A percentile compares a stretch with the other conserved stretches of the same genome.
Evolutionary conservation across 805 yeast genomes (phyloP).

Genomic region (Cyberlindnera xishuangbannaensis): DNA sequence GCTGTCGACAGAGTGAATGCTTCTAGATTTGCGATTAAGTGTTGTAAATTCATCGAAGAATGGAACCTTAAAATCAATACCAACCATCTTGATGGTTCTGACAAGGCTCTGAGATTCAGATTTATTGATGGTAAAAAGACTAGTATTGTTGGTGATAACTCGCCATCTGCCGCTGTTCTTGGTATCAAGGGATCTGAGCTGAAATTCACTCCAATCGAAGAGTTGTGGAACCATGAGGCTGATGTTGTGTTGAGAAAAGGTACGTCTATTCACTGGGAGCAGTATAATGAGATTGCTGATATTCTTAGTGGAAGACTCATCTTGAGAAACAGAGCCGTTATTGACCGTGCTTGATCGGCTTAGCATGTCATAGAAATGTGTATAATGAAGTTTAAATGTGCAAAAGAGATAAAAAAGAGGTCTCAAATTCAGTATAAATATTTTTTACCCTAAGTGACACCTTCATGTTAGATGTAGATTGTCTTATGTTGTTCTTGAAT

Average conservation of each 20-base stretch:
- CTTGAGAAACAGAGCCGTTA: slow-evolving; percentile 34
- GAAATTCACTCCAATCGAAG: slow-evolving; percentile 48
- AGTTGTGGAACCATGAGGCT: slow-evolving; percentile 56
- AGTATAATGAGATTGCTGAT: slow-evolving; percentile 52
- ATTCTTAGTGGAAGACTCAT: slow-evolving; percentile 66
- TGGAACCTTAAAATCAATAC: slow-evolving; percentile 35
- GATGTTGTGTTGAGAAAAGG: slow-evolving; percentile 62
- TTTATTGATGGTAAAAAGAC: slow-evolving; percentile 43
- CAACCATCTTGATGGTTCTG: slow-evolving; percentile 28
- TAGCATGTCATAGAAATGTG: background rate
- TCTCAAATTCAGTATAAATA: too few relatives aligned
- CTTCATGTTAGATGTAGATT: too few relatives aligned
- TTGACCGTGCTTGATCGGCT: slow-evolving; percentile 1
- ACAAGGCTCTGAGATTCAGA: slow-evolving; percentile 46
- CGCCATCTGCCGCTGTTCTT: slow-evolving; percentile 45
- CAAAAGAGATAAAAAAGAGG: too few relatives aligned
- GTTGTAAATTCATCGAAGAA: slow-evolving; percentile 82
- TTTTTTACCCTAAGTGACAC: too few relatives aligned
- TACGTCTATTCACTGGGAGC: slow-evolving; percentile 60
- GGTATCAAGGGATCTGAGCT: slow-evolving; percentile 67
- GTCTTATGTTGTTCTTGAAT: too few relatives aligned
- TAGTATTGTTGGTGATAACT: slow-evolving; percentile 38
- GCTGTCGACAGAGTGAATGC: slow-evolving; percentile 92
- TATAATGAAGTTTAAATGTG: background rate
- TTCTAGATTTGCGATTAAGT: slow-evolving; percentile 82